phyloP scores from a whole-genome alignment of 306 rosid genomes.

The Pachyrhizus erosus region DNA sequence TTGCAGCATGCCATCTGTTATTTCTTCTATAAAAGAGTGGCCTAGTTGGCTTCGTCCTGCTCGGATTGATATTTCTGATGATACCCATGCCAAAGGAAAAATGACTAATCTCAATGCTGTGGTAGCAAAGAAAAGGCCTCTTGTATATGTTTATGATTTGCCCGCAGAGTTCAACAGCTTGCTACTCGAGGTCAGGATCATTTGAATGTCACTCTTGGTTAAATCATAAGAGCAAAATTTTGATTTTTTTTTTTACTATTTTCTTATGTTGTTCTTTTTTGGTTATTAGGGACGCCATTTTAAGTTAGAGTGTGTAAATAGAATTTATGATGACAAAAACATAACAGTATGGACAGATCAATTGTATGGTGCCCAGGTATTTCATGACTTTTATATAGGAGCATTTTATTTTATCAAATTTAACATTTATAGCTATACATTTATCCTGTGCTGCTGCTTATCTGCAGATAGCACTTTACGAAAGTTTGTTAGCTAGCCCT shows the following conservation, averaged over 20 bases:
- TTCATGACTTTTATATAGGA: slow-evolving; percentile 35
- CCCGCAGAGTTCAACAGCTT: slow-evolving; percentile 89
- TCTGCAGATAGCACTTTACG: slow-evolving; percentile 86
- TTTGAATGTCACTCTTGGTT: slow-evolving; percentile 40
- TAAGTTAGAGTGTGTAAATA: slow-evolving; percentile 88
- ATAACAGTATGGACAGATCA: slow-evolving; percentile 84
- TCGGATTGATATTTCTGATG: slow-evolving; percentile 65
- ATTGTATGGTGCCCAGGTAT: slow-evolving; percentile 94
- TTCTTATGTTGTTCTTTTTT: slow-evolving; percentile 16
- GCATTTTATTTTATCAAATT: slow-evolving; percentile 27
- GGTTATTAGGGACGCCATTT: slow-evolving; percentile 86
- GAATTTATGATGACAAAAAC: slow-evolving; percentile 72
- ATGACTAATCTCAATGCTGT: slow-evolving; percentile 57
- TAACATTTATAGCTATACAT: slow-evolving; percentile 26
- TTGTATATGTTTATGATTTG: slow-evolving; percentile 88
- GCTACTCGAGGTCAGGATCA: slow-evolving; percentile 79
- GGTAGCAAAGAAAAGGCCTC: slow-evolving; percentile 88
- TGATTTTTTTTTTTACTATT: slow-evolving; percentile 15
- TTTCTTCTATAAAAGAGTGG: slow-evolving; percentile 79
- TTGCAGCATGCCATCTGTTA: slow-evolving; percentile 88
- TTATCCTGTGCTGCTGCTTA: slow-evolving; percentile 34
- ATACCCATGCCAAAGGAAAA: slow-evolving; percentile 49
- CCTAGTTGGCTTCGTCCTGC: slow-evolving; percentile 97
- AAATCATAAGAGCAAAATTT: slow-evolving; percentile 36
- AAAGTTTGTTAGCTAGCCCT: slow-evolving; percentile 89